Evolutionary conservation across 2,329 filamentous ascomycete genomes (phyloP), one percentile per base, ranked within the genome.

Genomic region (Hymenoscyphus fraxineus): DNA sequence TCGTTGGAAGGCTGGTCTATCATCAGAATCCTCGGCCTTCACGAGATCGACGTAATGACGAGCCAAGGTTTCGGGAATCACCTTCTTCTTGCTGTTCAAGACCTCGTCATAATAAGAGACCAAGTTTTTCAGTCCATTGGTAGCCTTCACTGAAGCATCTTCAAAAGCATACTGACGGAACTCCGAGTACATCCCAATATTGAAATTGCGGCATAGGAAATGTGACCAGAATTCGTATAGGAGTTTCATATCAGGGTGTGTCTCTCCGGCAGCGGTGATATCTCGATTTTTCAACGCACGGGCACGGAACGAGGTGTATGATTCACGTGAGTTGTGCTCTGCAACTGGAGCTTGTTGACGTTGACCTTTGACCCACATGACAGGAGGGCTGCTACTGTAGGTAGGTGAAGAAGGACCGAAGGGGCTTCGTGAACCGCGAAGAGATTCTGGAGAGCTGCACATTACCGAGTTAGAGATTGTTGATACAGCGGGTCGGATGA

Each of bases 171-270:
- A 81, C 71, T 80, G 79, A 68, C 86, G 85, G 78, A 93, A 92
- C 75, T 93, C 89, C 73, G 85, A 80, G 78, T 93, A 93, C 85
- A 93, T 90, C 73, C 80, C 81, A 65, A 82, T 80, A 76, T 93
- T 90, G 82, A 93, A 92, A 77, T 90, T 88, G 72, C 85, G 82
- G 67, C 87, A 83, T 68, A 93, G 81, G 73, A 90, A 91, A 75
- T 89, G 85, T 22, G 86, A 86, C 88, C 89, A 93, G 78, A 91
- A 91, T 68, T 87, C 83, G 78, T 92, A 92, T 38, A 91, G 82
- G 65, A 86, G 81, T 73, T 85, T 82, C 81, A 89, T 87, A 72
- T 87, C 82, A 66, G 80, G 78, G 59, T 84, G 82, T 47, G 75
- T 77, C 63, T 80, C 76, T 58, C 77, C 75, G 19, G 70, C 40